Conservation (phyloP, 257 asterid species). For the Solanum appendiculatum region DNA sequence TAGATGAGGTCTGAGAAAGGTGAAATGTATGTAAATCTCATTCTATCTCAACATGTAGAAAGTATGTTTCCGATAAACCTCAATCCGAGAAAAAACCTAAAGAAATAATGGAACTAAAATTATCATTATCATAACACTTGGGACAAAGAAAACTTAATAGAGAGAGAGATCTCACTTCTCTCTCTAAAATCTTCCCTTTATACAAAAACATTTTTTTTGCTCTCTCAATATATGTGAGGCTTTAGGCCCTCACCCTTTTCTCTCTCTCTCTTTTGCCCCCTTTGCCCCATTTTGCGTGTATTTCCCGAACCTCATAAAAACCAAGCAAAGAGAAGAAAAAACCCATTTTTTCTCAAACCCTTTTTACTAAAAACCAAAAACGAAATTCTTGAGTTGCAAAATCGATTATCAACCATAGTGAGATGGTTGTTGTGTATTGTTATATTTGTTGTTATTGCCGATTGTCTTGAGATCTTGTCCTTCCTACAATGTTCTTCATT, state of each 20-base stretch:
- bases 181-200: too few species aligned
- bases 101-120: background rate
- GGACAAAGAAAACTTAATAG: background rate
- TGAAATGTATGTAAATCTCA: too few species aligned
- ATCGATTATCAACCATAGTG: background rate
- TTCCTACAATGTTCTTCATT: slow-evolving; percentile 14
- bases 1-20: too few species aligned
- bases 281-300: slow-evolving; percentile 3
- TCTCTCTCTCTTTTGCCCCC: background rate
- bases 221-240: background rate
- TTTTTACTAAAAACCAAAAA: background rate
- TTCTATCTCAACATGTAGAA: too few species aligned
- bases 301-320: background rate
- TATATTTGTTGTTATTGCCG: background rate
- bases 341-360: background rate
- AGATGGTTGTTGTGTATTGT: background rate
- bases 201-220: background rate
- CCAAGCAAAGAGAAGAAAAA: background rate
- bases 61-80: background rate
- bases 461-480: background rate
- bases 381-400: background rate
- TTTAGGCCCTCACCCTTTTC: background rate
- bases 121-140: background rate
- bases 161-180: background rate
- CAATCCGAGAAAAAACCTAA: too few species aligned